Percentiles rank a stretch among this genome's conserved stretches.
Evolutionary conservation across 2,329 filamentous ascomycete species (phyloP).

Genomic region (Cytospora paraplurivora): DNA sequence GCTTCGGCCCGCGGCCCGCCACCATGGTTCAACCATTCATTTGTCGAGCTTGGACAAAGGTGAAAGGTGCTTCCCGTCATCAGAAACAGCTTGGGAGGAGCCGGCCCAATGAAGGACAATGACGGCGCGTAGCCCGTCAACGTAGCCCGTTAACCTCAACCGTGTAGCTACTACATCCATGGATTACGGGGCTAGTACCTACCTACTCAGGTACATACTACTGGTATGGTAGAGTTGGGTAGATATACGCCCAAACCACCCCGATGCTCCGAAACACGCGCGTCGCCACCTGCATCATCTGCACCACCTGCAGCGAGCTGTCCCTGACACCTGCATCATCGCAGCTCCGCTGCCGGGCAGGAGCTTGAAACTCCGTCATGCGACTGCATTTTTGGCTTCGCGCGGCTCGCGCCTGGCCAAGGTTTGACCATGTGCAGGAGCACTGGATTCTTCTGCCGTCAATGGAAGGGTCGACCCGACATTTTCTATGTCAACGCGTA

Average conservation of each 20-base stretch:
- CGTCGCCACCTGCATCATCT: constrained; percentile 17
- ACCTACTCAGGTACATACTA: not conserved
- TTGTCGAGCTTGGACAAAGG: not conserved
- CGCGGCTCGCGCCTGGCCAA: constrained; percentile 19
- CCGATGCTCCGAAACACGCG: constrained; percentile 21
- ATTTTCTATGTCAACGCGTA: not conserved
- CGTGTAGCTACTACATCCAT: too few relatives aligned
- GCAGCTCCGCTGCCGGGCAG: constrained; percentile 23
- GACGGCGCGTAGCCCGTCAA: constrained; percentile 8
- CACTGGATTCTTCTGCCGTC: constrained; percentile 1
- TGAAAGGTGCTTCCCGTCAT: not conserved
- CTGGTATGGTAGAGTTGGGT: not conserved
- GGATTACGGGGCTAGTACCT: too few relatives aligned
- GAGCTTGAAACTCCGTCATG: constrained; percentile 9
- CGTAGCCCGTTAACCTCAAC: not conserved
- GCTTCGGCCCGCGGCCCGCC: constrained; percentile 2
- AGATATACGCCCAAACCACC: too few relatives aligned
- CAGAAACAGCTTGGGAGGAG: not conserved
- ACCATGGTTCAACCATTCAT: not conserved
- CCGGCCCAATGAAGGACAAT: not conserved
- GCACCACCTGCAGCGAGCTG: constrained; percentile 1
- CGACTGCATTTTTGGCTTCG: constrained; percentile 13
- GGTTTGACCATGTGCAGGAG: constrained; percentile 3
- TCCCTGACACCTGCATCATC: constrained; percentile 21
- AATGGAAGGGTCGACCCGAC: not conserved